Evolutionary conservation across 1,284 basidiomycete species (phyloP), one percentile per base, ranked within the genome.

Genomic region (Anthracocystis setariae): DNA sequence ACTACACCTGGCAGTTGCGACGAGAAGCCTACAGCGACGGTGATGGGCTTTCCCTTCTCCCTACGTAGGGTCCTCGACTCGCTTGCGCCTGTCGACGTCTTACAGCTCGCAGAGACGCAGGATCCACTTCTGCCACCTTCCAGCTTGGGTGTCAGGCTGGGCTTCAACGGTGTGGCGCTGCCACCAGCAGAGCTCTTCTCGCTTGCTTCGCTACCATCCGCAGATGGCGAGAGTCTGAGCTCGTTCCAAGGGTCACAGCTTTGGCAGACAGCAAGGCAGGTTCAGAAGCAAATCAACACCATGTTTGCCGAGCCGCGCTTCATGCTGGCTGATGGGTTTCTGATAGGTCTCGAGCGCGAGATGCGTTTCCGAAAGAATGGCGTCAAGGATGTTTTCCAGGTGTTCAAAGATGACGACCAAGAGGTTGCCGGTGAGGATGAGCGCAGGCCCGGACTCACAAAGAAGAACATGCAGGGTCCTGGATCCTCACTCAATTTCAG

Each of bases 401-500:
- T 60, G 5, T 44, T 52, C 44, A 59, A 61, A 23, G 56, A 60
- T 17, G 56, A 63, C 5, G 58, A 64, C 21, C 51, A 58, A 15
- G 45, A 50, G n/a, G 55, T 60, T 3, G 46, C 61, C 5, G 62
- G 67, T 8, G 57, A 55, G 18, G 69, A 72, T 44, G 64, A 72
- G 42, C 69, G 64, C 32, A 42, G 40, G n/a, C 64, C 69, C 15
- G 69, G 69, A 17, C 46, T 60, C 10, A 49, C 60, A n/a, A 74
- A 66, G 46, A 71, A 62, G 55, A 72, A 72, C 43, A 67, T 72
- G 69, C 64, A 72, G 42, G 64, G 69, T 2, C 69, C 69, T 5
- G 76, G 69, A 17, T 69, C 69, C 3, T 72, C 65, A 20, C 59
- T 75, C 58, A 64, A 68, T 46, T 68, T 63, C 32, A 73, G 66